These are phyloP conservation scores for Leccinum olivaceopallidum DNA, from an alignment of 768 basidiomycete species.

Conservation along the genomic window DNA sequence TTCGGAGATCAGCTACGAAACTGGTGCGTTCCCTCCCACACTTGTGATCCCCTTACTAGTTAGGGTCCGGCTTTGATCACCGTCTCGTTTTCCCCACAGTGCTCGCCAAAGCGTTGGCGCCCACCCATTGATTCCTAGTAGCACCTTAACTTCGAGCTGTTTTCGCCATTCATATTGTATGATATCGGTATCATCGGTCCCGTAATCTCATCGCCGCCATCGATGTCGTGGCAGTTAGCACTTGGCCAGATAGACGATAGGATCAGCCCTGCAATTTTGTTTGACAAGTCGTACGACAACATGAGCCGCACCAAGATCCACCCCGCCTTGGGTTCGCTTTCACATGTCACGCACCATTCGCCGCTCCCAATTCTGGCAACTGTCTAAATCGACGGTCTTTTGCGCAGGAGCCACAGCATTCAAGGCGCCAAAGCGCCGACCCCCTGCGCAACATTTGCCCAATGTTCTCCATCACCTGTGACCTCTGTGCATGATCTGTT, in stretches of 20 bases:
- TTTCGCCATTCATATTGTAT: not conserved
- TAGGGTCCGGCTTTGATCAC: not conserved
- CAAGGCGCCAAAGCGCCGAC: not conserved
- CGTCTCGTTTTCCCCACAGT: constrained; percentile 9
- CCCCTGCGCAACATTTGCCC: not conserved
- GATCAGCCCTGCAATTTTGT: constrained; percentile 3
- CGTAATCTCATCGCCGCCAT: not conserved
- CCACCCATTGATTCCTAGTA: constrained; percentile 15
- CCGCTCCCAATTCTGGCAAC: not conserved
- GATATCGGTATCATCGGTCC: not conserved
- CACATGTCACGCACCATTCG: constrained; percentile 1
- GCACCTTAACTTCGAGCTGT: not conserved
- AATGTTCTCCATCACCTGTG: not conserved
- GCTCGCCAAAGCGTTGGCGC: constrained; percentile 18
- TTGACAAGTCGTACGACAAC: not conserved
- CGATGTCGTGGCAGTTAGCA: not conserved
- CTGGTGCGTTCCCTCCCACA: constrained; percentile 48
- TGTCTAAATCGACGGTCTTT: not conserved
- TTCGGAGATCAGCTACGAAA: constrained; percentile 69
- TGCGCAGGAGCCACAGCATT: not conserved
- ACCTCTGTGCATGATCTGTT: not conserved
- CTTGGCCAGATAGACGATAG: not conserved
- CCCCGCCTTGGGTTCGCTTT: not conserved
- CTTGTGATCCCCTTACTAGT: not conserved
- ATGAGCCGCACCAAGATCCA: not conserved